Evolutionary conservation across 1,139 yeast genomes (phyloP), one percentile per base, ranked within the genome.

Genomic region (Tardiomyces depauwii): DNA sequence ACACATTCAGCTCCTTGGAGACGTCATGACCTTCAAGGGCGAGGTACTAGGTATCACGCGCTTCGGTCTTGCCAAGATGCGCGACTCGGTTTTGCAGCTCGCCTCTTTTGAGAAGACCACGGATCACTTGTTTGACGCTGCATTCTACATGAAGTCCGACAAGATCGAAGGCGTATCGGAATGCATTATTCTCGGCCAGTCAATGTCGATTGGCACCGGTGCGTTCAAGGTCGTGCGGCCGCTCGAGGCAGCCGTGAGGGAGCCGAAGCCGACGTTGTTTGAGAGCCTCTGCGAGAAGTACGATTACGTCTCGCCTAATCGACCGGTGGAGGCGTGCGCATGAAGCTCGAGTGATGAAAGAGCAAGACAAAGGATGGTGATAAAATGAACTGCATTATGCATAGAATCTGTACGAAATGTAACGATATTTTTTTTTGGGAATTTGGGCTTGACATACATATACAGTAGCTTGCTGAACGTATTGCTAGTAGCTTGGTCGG

Each of bases 51-150:
- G 99, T 66, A 93, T 93, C 61, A 93, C 99, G 2, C 77, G 99
- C 67, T 93, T 93, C 60, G 99, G 99, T 55, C 74, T 93, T 57
- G 89, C 96, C 59, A 93, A 93, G 65, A 91, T 93, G 98, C 81
- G 98, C 71, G 98, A 93, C 64, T 86, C 96, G 40, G 98, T 93
- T 25, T 72, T 93, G 61, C 98, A 93, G 65, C 72, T 93, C 63
- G 99, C 99, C 1, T 85, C 96, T 23, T 93, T 93, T 63, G 99
- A 93, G 65, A 93, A 93, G 71, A 93, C 99, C 6, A 91, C 98
- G 0, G 99, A 93, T 63, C 99, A 93, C 67, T 74, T 93, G 63
- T 93, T 93, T 58, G 98, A 93, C 64, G 99, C 99, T 4, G 91
- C 98, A 1, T 93, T 91, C 71, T 91, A 83, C 67, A 88, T 88